phyloP scores from a whole-genome alignment of 768 basidiomycete species.

The Pleurotus eryngii region DNA sequence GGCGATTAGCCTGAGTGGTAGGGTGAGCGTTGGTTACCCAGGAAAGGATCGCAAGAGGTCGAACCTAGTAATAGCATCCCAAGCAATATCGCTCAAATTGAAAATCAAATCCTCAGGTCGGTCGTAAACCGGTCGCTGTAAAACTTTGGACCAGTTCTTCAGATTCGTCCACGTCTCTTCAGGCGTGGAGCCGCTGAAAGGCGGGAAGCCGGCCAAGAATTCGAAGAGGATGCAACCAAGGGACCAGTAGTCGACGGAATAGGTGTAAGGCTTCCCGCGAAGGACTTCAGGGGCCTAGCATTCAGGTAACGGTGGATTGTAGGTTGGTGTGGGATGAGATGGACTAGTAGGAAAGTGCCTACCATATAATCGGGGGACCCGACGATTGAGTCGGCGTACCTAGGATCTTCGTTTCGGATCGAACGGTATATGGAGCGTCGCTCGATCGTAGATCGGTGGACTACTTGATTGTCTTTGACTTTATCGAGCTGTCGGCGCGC shows the following conservation, averaged over 20 bases:
- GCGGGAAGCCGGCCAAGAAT: constrained; percentile 94
- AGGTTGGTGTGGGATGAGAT: not conserved
- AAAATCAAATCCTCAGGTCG: constrained; percentile 95
- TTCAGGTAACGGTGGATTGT: not conserved
- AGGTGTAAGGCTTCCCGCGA: constrained; percentile 91
- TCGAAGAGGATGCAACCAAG: constrained; percentile 98
- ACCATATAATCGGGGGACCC: constrained; percentile 99
- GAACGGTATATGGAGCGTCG: constrained; percentile 93
- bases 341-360: constrained; percentile 2
- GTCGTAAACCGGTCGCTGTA: constrained; percentile 93
- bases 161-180: constrained; percentile 99
- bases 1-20: constrained; percentile 67
- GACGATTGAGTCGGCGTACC: constrained; percentile 96
- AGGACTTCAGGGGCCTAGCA: constrained; percentile 79
- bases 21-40: not conserved
- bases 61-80: constrained; percentile 90
- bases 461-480: constrained; percentile 88
- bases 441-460: constrained; percentile 91
- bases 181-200: constrained; percentile 92
- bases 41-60: constrained; percentile 13
- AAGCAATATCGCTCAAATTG: constrained; percentile 89
- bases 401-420: constrained; percentile 83
- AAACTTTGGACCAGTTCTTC: constrained; percentile 94
- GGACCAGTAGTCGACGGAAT: constrained; percentile 98
- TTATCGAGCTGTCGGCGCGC: constrained; percentile 71